Base-by-base conservation (phyloP, 495 filamentous ascomycete species). In the Clavariopsis aquatica region DNA sequence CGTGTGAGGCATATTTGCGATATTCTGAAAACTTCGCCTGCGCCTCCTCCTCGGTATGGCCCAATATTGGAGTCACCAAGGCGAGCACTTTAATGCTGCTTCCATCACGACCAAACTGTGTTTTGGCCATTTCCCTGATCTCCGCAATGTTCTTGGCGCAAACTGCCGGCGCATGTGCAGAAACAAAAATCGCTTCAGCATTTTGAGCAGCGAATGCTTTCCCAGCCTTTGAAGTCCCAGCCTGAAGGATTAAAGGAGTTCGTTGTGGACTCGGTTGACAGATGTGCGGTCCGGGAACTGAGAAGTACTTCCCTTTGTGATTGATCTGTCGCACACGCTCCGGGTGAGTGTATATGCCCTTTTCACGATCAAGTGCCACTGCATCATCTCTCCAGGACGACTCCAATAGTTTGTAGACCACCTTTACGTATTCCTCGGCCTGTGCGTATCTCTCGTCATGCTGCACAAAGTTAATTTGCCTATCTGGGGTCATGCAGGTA, bases 341-440 rank as follows among this genome's bases (percentile, higher is more conserved):
- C 1, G 87, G 86, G 28, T 85, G 80, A 4, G 83, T 84, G 76
- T 87, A 88, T 61, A 86, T 75, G 2, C 82, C 82, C n/a, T 72
- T 75, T 55, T 80, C 69, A 49, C 80, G 80, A 60, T 89, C 81
- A 6, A 81, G 79, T 19, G 81, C 72, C 0, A 89, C 82, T 47
- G 87, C 86, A 62, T 89, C 87, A 57, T 83, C 79, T 9, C 85
- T 79, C 86, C 86, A 89, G 12, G 85, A 89, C 22, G 84, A 85
- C 67, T 89, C 83, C 73, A 84, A 82, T 2, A 90, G 82, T 69
- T 89, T 89, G 78, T 89, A 89, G 54, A 87, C 79, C 4, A 89
- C 84, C 49, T 81, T 77, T 62, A 89, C 74, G 72, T 89, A 90
- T 69, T 90, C 87, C 57, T 88, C 84, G 6, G 86, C 86, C 45